Conservation (phyloP, 2,329 filamentous ascomycete genomes). For the Sarocladium strictum region DNA sequence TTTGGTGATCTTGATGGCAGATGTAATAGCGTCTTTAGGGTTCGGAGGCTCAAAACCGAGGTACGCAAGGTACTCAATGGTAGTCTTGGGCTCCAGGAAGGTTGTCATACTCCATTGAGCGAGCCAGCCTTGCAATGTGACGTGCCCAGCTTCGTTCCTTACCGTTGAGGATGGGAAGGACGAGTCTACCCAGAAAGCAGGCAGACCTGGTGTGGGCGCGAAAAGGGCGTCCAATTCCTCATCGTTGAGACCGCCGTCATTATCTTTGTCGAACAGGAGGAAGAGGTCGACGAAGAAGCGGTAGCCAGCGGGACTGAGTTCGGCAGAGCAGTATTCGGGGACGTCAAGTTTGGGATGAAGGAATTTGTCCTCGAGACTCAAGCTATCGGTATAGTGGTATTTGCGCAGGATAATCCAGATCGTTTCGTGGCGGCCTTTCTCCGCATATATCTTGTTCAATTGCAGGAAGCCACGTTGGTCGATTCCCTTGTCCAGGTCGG, state of each 20-base stretch:
- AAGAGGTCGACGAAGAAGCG: constrained; percentile 97
- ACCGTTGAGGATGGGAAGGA: constrained; percentile 92
- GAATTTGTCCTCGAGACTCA: constrained; percentile 86
- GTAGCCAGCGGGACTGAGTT: constrained; percentile 90
- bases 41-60: constrained; percentile 85
- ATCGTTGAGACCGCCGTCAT: constrained; percentile 88
- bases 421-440: constrained; percentile 95
- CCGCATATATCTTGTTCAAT: constrained; percentile 91
- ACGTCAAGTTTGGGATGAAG: constrained; percentile 93
- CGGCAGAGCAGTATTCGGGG: constrained; percentile 83
- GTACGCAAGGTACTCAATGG: constrained; percentile 91
- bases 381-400: constrained; percentile 92
- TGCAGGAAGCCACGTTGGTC: constrained; percentile 79
- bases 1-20: constrained; percentile 88
- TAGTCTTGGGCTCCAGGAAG: constrained; percentile 91
- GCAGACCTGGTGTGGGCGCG: constrained; percentile 85
- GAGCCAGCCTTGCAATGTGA: constrained; percentile 95
- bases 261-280: constrained; percentile 92
- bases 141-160: constrained; percentile 88
- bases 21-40: constrained; percentile 68
- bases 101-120: constrained; percentile 99
- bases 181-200: constrained; percentile 78
- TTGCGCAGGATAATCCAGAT: constrained; percentile 96
- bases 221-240: constrained; percentile 81
- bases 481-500: constrained; percentile 64